Evolutionary conservation across 169 alveolate genomes (phyloP), one percentile per base, ranked within the genome.

Genomic region (Babesia caballi): DNA sequence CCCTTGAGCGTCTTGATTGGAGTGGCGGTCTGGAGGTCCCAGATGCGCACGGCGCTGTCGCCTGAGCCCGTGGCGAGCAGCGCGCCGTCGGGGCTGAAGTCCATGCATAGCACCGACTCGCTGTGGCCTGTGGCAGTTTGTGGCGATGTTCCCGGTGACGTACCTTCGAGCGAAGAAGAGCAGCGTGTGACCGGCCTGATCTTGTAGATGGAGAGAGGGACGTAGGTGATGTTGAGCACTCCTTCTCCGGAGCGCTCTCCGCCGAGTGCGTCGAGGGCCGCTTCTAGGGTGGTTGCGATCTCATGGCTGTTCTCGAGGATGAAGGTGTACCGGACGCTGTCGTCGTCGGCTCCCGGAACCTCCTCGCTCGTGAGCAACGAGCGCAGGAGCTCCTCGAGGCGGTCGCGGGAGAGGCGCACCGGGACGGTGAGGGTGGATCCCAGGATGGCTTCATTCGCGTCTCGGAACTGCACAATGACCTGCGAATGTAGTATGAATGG

Each of bases 1-100:
- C 94, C 96, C n/a, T 86, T 91, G 28, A 89, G 72, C 17, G 96
- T 90, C 33, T 85, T 87, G 53, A 93, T 90, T 2, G 98, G 98
- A 5, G 98, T 94, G 65, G 94, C 96, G 5, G 98, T 95, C 46
- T 87, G 61, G 59, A 96, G 85, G 77, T 95, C 98, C 99, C 99
- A 96, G 49, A 95, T 81, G 50, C 97, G 85, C 36, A 81, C 94
- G 12, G 97, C 91, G 15, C 94, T 87, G 78, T 96, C 99, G 36
- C 98, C 98, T 25, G 98, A 93, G 3, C 98, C 99, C 0, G 97
- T 90, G 14, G 98, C 98, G 30, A 96, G 71, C 23, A 85, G 72
- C 41, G 89, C 85, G 30, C 98, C 93, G 66, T 94, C 96, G 11
- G 98, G 97, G 47, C 98, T 94, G 77, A 94, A 94, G 27, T 94